Evolutionary conservation across 352 stramenopile genomes (phyloP), one percentile per base, ranked within the genome.

Genomic region (Peronospora destructor): DNA sequence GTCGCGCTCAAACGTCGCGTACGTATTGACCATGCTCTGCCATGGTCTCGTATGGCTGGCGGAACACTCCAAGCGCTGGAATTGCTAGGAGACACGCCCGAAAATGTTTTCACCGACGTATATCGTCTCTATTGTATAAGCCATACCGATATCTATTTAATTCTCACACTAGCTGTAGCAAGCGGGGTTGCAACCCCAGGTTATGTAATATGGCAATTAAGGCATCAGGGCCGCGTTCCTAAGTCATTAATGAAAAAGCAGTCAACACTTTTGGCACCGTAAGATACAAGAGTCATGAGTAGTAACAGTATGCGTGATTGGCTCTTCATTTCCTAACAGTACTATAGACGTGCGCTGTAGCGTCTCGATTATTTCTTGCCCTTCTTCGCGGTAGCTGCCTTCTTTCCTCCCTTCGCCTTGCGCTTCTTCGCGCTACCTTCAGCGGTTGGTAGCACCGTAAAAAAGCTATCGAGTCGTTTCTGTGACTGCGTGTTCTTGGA

Each of bases 381-480:
- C 26, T 70, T 72, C 56, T 89, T 89, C 19, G 66, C 50, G 21
- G 49, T 53, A 0, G 53, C 51, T 29, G 49, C 55, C 33, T 56
- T 64, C 46, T 57, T 70, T 38, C 35, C 66, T 7, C 47, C 53
- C 42, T 84, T 85, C 12, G 62, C 58, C 55, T 89, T 89, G 19
- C 81, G 83, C 64, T 91, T 90, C 50, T 76, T 71, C 7, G 61
- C 61, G 1, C 48, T 50, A 38, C 50, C 43, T 28, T 39, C 49
- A 45, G 62, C 26, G 2, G 65, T 76, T n/a, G 81, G 72, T 47
- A 93, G 37, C 45, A 91, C 74, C 8, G 70, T 95, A 67, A 98
- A 98, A 64, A 98, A 99, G 45, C 72, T 92, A 72, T 98, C 95
- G 64, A 99, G 95, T 16, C 95, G 84, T 51, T 94, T 91, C 64